phyloP scores from a whole-genome alignment of 257 asterid genomes.

The Solanum clarkiae region DNA sequence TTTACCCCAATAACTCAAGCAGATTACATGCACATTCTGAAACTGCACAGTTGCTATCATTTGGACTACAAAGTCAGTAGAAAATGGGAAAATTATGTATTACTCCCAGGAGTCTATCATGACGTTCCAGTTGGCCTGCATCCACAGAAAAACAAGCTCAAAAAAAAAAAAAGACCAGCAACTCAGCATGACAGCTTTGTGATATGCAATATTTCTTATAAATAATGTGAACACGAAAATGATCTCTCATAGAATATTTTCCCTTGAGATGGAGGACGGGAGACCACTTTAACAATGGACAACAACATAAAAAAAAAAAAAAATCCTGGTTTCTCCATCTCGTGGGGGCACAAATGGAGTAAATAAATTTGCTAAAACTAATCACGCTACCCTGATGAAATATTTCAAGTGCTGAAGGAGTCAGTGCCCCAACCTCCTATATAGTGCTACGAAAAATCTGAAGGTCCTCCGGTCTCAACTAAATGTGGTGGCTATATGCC shows the following conservation, averaged over 20 bases:
- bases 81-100: neutral
- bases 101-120: neutral
- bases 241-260: neutral
- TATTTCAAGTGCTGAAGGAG: neutral
- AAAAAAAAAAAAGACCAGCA: neutral
- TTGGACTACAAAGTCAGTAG: neutral
- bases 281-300: neutral
- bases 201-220: neutral
- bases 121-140: neutral
- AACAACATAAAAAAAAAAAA: neutral
- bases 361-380: neutral
- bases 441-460: neutral
- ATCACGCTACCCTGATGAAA: neutral
- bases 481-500: neutral
- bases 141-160: neutral
- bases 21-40: neutral
- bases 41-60: neutral
- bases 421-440: neutral
- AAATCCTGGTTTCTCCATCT: neutral
- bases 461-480: neutral
- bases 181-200: neutral
- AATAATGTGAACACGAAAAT: neutral
- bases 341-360: neutral
- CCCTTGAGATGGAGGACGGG: neutral
- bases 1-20: neutral